Conservation (phyloP, 2,329 filamentous ascomycete genomes). For the Didymosphaeria variabile region DNA sequence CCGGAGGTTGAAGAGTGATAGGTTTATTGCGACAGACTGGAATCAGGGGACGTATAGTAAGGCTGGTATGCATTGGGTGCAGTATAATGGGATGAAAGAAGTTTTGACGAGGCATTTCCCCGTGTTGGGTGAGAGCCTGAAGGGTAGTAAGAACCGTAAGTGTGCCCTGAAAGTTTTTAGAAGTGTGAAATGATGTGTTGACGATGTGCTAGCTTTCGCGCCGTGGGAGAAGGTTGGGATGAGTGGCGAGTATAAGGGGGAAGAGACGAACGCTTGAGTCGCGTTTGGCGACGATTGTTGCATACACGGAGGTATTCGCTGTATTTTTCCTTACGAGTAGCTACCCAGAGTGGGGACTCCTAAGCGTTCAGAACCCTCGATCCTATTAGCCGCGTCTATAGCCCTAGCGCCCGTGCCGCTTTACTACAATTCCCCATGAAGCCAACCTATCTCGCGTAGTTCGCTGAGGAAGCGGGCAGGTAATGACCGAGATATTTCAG, state of each 20-base stretch:
- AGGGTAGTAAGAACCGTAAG: constrained; percentile 29
- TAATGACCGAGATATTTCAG: too few species aligned
- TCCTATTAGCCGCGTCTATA: too few species aligned
- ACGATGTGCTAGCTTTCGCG: constrained; percentile 31
- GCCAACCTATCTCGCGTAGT: too few species aligned
- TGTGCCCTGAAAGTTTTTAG: not conserved
- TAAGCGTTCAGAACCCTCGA: too few species aligned
- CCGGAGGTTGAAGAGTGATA: constrained; percentile 54
- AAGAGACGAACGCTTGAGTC: constrained; percentile 30
- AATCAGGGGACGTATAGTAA: constrained; percentile 53
- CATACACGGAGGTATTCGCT: too few species aligned
- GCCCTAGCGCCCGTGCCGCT: too few species aligned
- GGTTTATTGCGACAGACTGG: constrained; percentile 56
- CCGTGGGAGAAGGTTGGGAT: constrained; percentile 32
- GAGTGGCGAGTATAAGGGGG: constrained; percentile 28
- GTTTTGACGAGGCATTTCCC: constrained; percentile 53
- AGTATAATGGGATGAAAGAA: constrained; percentile 52
- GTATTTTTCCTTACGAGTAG: too few species aligned
- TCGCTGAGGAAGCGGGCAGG: too few species aligned
- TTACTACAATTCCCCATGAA: too few species aligned
- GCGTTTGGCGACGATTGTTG: not conserved
- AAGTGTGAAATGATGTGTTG: constrained; percentile 51
- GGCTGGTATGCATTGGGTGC: constrained; percentile 56
- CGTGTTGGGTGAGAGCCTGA: constrained; percentile 45
- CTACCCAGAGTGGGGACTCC: too few species aligned